These are phyloP conservation scores for Aspergillus indologenus DNA, from an alignment of 495 filamentous ascomycete species.

Conservation along the genomic window DNA sequence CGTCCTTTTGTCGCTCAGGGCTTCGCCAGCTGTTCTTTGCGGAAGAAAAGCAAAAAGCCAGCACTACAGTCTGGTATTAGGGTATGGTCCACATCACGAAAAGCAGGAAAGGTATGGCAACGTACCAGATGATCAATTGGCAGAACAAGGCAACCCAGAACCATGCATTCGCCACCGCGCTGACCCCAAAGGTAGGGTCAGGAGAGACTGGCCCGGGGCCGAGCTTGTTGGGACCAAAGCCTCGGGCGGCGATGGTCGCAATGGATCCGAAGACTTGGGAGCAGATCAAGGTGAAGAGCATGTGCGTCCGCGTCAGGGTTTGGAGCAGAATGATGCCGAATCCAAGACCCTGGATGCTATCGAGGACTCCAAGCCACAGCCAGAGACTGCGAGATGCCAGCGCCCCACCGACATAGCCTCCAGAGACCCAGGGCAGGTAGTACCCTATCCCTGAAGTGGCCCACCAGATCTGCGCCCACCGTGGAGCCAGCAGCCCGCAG, in stretches of 20 bases:
- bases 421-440: conserved; percentile 45
- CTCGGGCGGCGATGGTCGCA: conserved; percentile 44
- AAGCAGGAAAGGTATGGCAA: too few relatives aligned
- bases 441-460: conserved; percentile 42
- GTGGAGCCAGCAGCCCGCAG: conserved; percentile 47
- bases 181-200: conserved; percentile 37
- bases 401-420: conserved; percentile 38
- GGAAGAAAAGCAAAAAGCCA: conserved; percentile 65
- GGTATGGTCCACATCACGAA: too few relatives aligned
- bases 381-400: conserved; percentile 44
- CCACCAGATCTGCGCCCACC: conserved; percentile 51
- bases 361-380: conserved; percentile 49
- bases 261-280: conserved; percentile 48
- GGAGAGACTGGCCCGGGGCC: conserved; percentile 44
- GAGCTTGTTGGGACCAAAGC: conserved; percentile 44
- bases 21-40: conserved; percentile 67
- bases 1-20: conserved; percentile 32
- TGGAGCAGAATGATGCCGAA: conserved; percentile 51
- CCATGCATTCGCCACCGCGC: conserved; percentile 53
- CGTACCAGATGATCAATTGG: conserved; percentile 56
- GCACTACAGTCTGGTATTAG: conserved; percentile 14
- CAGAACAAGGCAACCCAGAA: conserved; percentile 64
- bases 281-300: conserved; percentile 47
- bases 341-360: conserved; percentile 46
- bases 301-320: conserved; percentile 47